phyloP scores from a whole-genome alignment of 2,329 filamentous ascomycete genomes.

The Cryoendolithus antarcticus region DNA sequence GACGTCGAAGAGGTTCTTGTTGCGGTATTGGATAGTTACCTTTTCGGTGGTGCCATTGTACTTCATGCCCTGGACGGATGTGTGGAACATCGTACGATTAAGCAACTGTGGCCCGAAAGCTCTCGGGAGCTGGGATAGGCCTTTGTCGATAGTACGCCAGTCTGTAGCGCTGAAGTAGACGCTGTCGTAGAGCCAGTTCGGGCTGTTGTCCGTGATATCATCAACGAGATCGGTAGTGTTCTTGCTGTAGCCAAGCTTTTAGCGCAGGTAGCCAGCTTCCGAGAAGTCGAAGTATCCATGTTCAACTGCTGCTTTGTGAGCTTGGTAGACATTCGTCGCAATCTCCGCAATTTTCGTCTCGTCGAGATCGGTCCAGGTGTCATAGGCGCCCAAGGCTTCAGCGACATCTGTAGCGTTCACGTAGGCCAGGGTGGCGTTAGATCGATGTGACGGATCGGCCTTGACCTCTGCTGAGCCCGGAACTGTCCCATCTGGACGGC shows the following conservation, averaged over 20 bases:
- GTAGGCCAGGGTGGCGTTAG: constrained; percentile 16
- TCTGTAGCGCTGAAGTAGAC: constrained; percentile 48
- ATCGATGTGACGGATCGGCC: constrained; percentile 25
- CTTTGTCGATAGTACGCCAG: constrained; percentile 55
- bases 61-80: constrained; percentile 44
- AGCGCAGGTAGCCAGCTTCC: constrained; percentile 50
- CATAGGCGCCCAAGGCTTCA: constrained; percentile 28
- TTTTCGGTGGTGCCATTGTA: constrained; percentile 40
- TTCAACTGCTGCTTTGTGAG: constrained; percentile 42
- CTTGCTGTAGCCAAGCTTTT: constrained; percentile 41
- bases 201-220: constrained; percentile 32
- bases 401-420: constrained; percentile 25
- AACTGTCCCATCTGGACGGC: constrained; percentile 39
- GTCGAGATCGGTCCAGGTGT: constrained; percentile 24
- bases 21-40: constrained; percentile 47
- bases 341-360: constrained; percentile 18
- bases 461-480: constrained; percentile 40
- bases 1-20: constrained; percentile 31
- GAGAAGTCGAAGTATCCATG: constrained; percentile 51
- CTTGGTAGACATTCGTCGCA: constrained; percentile 35
- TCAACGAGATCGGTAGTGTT: constrained; percentile 45
- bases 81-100: constrained; percentile 43
- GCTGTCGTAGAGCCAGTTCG: constrained; percentile 42
- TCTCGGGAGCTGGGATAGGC: constrained; percentile 45
- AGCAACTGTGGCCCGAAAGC: constrained; percentile 52